A percentile compares a stretch with the other conserved stretches of the same genome.
phyloP scores from a whole-genome alignment of 2,329 filamentous ascomycete genomes.

The Chaetothyriales sp. region DNA sequence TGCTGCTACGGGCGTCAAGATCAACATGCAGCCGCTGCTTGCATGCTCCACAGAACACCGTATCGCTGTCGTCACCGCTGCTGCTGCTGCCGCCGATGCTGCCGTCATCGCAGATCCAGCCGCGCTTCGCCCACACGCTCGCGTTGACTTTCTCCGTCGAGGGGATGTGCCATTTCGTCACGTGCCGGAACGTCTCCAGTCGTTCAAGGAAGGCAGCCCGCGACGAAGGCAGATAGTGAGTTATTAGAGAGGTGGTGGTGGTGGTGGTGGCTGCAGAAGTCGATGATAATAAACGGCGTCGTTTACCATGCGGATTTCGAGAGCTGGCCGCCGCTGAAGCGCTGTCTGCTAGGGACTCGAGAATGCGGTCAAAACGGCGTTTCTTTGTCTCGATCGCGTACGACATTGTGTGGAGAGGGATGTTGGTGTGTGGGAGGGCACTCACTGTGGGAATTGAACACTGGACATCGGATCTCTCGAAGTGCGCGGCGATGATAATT shows the following conservation, averaged over 20 bases:
- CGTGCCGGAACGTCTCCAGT: conserved; percentile 74
- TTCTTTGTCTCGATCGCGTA: conserved; percentile 33
- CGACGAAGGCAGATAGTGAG: conserved; percentile 75
- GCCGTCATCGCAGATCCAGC: conserved; percentile 66
- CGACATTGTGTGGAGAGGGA: conserved; percentile 7
- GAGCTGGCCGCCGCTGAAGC: conserved; percentile 8
- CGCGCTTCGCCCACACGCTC: conserved; percentile 84
- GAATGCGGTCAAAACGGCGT: conserved; percentile 32
- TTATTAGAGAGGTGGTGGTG: conserved; percentile 25
- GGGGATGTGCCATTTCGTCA: conserved; percentile 73
- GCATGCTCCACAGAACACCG: conserved; percentile 73
- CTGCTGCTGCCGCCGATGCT: conserved; percentile 25
- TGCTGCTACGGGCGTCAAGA: conserved; percentile 39
- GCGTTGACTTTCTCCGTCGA: conserved; percentile 78
- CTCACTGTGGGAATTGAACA: too few species aligned
- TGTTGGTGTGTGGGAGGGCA: not conserved
- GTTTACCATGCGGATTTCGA: conserved; percentile 10
- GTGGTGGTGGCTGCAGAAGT: conserved; percentile 18
- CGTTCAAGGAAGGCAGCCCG: conserved; percentile 66
- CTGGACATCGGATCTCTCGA: too few species aligned
- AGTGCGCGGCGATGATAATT: too few species aligned
- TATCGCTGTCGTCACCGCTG: conserved; percentile 41
- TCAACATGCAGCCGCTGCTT: conserved; percentile 72
- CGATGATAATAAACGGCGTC: conserved; percentile 13
- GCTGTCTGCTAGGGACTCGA: conserved; percentile 25